Base-by-base conservation (phyloP, 805 yeast genomes). In the Pichia deserticola region DNA sequence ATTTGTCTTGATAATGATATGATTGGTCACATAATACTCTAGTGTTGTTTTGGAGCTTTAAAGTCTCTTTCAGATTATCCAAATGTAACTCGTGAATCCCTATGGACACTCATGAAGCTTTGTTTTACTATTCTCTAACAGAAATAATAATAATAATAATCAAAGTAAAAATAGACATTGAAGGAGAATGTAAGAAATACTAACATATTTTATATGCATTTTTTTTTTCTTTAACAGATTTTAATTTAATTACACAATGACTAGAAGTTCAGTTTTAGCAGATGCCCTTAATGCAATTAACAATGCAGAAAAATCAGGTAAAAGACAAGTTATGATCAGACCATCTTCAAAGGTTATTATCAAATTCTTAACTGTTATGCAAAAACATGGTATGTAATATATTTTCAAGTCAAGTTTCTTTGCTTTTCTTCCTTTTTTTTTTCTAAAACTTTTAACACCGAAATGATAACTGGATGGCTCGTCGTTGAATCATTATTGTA, bases 251-350 rank as follows among this genome's bases (percentile, higher is more conserved):
- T 20, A 20, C 20, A 20, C 20, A 74, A 89, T 92, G 98, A 89
- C 97, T 75, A 90, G 97, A 81, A 82, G 97, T 65, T 90, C 98
- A 69, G 97, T 86, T 75, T 86, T 90, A 75, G 97, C 97, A 72
- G 98, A 90, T 81, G 97, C 97, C 73, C 85, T 90, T 71, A 92
- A 92, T 78, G 85, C 96, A 68, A 90, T 90, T 77, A 89, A 90
- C 92, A 90, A 92, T 77, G 98, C 98, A 78, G 97, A 92, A 80
- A 92, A 89, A 78, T 84, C 97, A 75, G 98, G 98, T 77, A 92
- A 90, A 82, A 87, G 98, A 81, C 98, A 90, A 81, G 97, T 90
- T 66, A 78, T 90, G 71, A 84, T 90, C 77, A 88, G 97, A 84
- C 98, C 98, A 63, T 89, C 97, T 51, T 90, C 97, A 71, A 90